Percentiles rank a stretch among this genome's conserved stretches.
Evolutionary conservation across 2,329 filamentous ascomycete genomes (phyloP).

Genomic region (Pestalotiopsis sp.): DNA sequence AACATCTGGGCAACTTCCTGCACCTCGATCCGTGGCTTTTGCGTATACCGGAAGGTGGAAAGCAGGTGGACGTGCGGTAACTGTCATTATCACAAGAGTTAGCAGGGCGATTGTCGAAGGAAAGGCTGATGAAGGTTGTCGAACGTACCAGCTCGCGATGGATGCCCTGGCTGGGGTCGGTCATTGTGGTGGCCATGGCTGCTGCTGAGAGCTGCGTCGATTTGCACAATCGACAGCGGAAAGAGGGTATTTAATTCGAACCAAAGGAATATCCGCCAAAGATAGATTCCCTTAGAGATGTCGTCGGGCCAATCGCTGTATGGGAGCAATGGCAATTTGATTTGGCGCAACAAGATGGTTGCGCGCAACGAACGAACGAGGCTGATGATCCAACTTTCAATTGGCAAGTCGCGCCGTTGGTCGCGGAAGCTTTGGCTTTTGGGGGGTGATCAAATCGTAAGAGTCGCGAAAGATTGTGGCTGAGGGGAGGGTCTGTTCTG

Average conservation of each 20-base stretch:
- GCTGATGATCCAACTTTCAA: slow-evolving; percentile 11
- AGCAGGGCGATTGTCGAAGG: not conserved
- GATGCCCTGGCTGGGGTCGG: slow-evolving; percentile 50
- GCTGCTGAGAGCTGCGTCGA: slow-evolving; percentile 3
- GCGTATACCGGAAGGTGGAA: slow-evolving; percentile 79
- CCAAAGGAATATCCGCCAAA: not conserved
- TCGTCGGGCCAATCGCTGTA: not conserved
- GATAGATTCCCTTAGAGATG: not conserved
- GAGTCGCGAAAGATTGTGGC: slow-evolving; percentile 3
- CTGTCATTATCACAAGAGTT: slow-evolving; percentile 43
- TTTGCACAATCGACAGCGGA: not conserved
- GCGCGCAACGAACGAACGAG: slow-evolving; percentile 10
- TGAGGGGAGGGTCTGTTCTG: not conserved
- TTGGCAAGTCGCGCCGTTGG: not conserved
- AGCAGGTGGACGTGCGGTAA: slow-evolving; percentile 88
- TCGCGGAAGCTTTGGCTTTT: not conserved
- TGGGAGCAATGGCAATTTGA: not conserved
- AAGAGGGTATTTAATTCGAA: not conserved
- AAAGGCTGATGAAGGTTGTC: slow-evolving; percentile 4
- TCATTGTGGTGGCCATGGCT: slow-evolving; percentile 32
- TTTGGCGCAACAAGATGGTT: not conserved
- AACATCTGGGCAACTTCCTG: slow-evolving; percentile 83
- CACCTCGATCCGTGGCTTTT: slow-evolving; percentile 69
- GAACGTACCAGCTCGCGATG: slow-evolving; percentile 39
- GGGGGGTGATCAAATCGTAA: not conserved